These are phyloP conservation scores for Lichtheimia ramosa DNA, from an alignment of 371 early-diverging fungal species.

Conservation along the genomic window DNA sequence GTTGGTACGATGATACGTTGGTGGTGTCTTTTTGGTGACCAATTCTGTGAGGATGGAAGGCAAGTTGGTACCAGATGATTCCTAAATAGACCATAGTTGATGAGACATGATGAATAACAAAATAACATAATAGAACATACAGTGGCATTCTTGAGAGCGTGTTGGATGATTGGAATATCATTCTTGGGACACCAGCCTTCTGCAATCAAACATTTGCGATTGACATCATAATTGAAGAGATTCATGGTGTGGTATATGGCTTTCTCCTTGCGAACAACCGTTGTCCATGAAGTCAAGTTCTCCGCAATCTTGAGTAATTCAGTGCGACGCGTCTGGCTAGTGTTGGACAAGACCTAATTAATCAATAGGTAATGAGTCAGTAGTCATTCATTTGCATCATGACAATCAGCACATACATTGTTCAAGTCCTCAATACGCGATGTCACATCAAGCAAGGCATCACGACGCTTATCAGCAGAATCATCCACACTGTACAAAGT, in stretches of 20 bases:
- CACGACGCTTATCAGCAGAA: constrained; percentile 80
- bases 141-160: constrained; percentile 82
- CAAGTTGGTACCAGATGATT: constrained; percentile 83
- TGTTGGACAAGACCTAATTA: constrained; percentile 75
- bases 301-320: constrained; percentile 86
- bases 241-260: constrained; percentile 97
- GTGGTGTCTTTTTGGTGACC: constrained; percentile 84
- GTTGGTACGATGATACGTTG: constrained; percentile 96
- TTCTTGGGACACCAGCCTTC: constrained; percentile 97
- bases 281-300: constrained; percentile 83
- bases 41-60: constrained; percentile 86
- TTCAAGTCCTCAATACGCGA: constrained; percentile 52
- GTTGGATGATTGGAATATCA: constrained; percentile 76
- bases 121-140: constrained; percentile 53
- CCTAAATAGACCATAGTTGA: constrained; percentile 36
- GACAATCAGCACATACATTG: constrained; percentile 22
- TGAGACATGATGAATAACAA: too few species aligned
- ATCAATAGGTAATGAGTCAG: neutral
- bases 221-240: constrained; percentile 88
- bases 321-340: constrained; percentile 77
- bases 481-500: constrained; percentile 91
- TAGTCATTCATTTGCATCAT: neutral
- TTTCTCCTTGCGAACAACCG: constrained; percentile 94
- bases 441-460: constrained; percentile 73
- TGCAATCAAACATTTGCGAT: constrained; percentile 92